These are phyloP conservation scores for Pachysandra terminalis DNA, from an alignment of 164 flowering plant species.

Conservation along the genomic window DNA sequence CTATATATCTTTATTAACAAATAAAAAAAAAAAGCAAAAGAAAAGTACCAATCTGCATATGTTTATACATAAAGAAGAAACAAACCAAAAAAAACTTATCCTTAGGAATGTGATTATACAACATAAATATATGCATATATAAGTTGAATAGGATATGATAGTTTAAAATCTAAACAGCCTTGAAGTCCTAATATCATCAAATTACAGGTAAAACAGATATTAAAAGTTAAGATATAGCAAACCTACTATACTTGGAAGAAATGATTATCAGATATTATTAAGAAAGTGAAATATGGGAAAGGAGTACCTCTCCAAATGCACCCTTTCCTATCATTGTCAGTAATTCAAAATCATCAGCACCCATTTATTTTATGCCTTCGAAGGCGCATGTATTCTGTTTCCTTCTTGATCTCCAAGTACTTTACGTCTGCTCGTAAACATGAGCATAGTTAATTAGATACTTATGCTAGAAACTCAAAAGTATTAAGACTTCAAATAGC, in stretches of 20 bases:
- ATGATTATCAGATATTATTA: background rate
- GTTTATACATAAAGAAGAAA: too few relatives aligned
- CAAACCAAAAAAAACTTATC: too few relatives aligned
- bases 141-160: too few relatives aligned
- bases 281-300: background rate
- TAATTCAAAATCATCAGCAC: slow-evolving; percentile 92
- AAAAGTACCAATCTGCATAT: too few relatives aligned
- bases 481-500: background rate
- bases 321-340: slow-evolving; percentile 98
- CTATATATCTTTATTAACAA: too few relatives aligned
- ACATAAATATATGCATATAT: too few relatives aligned
- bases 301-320: slow-evolving; percentile 95
- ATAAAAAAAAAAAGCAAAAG: too few relatives aligned
- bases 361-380: slow-evolving; percentile 98
- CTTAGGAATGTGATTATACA: too few relatives aligned
- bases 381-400: slow-evolving; percentile 94
- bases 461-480: background rate
- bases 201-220: background rate
- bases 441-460: background rate
- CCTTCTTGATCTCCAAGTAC: slow-evolving; percentile 84
- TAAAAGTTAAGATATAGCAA: background rate
- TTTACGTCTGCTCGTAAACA: slow-evolving; percentile 64
- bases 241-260: background rate
- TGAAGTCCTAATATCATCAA: too few relatives aligned
- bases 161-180: background rate